These are phyloP conservation scores for Pyrus pyrifolia DNA, from an alignment of 306 rosid species.

Conservation along the genomic window DNA sequence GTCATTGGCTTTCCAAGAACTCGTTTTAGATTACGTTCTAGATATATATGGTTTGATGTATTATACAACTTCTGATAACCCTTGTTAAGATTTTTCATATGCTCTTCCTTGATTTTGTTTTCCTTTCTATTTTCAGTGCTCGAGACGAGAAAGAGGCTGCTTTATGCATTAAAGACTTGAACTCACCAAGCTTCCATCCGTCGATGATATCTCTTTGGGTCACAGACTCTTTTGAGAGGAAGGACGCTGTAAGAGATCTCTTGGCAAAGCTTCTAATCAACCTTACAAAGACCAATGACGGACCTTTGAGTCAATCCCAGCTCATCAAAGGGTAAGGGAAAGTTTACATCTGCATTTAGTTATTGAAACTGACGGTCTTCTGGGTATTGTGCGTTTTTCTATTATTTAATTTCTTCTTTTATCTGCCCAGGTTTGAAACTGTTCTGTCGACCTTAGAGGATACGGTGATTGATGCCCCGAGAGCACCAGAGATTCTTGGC, in stretches of 20 bases:
- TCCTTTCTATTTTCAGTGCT: conserved; percentile 50
- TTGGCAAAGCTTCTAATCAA: conserved; percentile 56
- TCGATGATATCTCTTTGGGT: conserved; percentile 82
- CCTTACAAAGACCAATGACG: conserved; percentile 48
- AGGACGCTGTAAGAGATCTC: conserved; percentile 65
- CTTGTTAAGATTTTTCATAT: neutral
- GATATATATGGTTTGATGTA: neutral
- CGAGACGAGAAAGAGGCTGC: conserved; percentile 68
- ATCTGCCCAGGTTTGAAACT: too few species aligned
- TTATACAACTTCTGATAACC: neutral
- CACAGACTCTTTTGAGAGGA: conserved; percentile 74
- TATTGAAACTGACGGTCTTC: neutral
- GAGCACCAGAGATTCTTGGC: too few species aligned
- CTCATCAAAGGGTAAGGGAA: conserved; percentile 65
- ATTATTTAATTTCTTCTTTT: too few species aligned
- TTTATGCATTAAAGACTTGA: conserved; percentile 61
- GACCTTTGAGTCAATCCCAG: conserved; percentile 46
- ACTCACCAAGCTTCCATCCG: conserved; percentile 74
- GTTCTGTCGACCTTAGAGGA: too few species aligned
- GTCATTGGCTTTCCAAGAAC: neutral
- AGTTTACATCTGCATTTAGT: neutral
- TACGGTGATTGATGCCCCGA: too few species aligned
- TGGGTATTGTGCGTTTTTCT: neutral
- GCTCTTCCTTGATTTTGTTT: neutral
- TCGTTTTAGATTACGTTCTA: too few species aligned